Evolutionary conservation across 2,329 filamentous ascomycete genomes (phyloP), one percentile per base, ranked within the genome.

Genomic region (Hypoxylon sp.): DNA sequence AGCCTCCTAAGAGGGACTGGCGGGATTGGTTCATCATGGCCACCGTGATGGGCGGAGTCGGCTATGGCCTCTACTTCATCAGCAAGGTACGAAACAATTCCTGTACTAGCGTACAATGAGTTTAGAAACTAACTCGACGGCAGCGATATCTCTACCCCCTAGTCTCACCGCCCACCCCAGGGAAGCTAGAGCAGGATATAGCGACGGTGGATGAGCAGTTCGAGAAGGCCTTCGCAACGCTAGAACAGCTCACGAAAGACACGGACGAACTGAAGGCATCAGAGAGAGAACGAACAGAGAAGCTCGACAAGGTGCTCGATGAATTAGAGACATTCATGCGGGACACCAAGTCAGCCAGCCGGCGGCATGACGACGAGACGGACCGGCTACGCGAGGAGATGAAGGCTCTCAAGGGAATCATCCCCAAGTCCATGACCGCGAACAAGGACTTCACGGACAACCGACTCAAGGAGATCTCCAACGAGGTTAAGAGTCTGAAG

Each of bases 11-110:
- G 78, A 87, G 96, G 76, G 96, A 99, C 82, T 99, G 96, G 96
- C 88, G 97, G 68, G 96, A 99, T 79, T 98, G 94, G 92, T 99
- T 99, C 82, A 98, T 99, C 80, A 97, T 98, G 93, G 96, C 96
- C 6, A 99, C 96, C 0, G 93, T 98, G 11, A 91, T 97, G 69
- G 92, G 94, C 63, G 93, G 94, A 53, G 91, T 98, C 19, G 88
- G 93, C 42, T 98, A 98, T 76, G 95, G 94, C 0, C 81, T 97
- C 21, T 99, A 96, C 78, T 88, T 91, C 71, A 87, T 98, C 15
- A 93, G 94, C 67, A 97, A 97, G 88, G 92, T 93, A 83, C 39
- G 78, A 62, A 13, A 24, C 3, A 29, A 27, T 31, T 15, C 24
- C n/a, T 24, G 21, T n/a, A 32, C 13, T 17, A 13, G 37, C 8